Conservation (phyloP, 1,139 yeast genomes). For the Saccharomyces hybrid region DNA sequence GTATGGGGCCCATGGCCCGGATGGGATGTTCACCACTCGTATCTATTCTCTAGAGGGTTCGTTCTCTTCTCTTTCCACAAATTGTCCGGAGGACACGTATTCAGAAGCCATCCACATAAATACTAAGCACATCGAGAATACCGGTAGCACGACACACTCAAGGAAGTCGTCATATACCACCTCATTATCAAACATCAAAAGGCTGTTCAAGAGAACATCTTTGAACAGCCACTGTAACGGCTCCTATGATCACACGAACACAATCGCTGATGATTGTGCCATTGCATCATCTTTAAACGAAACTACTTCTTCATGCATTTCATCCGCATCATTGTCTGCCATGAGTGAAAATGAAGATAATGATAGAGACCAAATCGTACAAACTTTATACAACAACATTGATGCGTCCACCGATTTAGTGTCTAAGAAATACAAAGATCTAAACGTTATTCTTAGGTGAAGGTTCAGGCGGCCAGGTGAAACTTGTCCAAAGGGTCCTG, state of each 20-base stretch:
- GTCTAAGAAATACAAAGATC: conserved; percentile 64
- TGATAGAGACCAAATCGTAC: not conserved
- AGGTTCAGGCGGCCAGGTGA: conserved; percentile 94
- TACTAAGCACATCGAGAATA: not conserved
- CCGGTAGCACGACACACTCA: not conserved
- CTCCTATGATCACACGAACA: not conserved
- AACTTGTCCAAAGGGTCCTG: conserved; percentile 64
- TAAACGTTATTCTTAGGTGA: conserved; percentile 83
- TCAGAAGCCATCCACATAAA: not conserved
- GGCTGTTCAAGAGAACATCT: not conserved
- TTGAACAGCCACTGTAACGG: not conserved
- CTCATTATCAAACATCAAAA: not conserved
- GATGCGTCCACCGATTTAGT: conserved; percentile 17
- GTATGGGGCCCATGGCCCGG: not conserved
- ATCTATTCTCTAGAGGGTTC: not conserved
- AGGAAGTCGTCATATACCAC: not conserved
- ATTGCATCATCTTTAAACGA: not conserved
- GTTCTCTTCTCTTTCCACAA: not conserved
- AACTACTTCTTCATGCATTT: not conserved
- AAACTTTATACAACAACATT: not conserved
- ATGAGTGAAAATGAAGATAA: not conserved
- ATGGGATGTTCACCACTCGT: not conserved
- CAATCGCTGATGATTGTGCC: not conserved
- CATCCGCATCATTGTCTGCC: not conserved
- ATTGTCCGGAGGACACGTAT: not conserved